Base-by-base conservation (phyloP, 805 yeast species). In the Metschnikowia orientalis region DNA sequence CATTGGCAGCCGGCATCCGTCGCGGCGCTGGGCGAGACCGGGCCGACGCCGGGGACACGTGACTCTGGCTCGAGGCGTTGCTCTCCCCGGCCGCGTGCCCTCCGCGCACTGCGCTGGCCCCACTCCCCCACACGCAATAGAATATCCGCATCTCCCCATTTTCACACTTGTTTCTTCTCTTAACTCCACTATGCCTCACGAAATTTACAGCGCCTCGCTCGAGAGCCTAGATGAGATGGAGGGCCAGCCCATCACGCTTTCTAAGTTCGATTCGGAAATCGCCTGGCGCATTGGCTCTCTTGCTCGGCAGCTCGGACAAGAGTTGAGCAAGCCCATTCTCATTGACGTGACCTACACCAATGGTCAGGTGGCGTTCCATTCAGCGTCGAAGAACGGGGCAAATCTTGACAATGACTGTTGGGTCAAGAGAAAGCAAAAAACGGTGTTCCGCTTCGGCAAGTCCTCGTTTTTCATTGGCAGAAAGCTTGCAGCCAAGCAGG, bases 391-490 rank as follows among this genome's bases (percentile, higher is more conserved):
- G 9, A 42, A 53, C 8, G 71, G 69, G 2, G 53, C 70, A 8
- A 44, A 58, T 8, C 52, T 57, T n/a, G 80, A 74, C 42, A 75
- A 76, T 38, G 81, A 75, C 38, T 44, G 50, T 19, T 76, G 80
- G 79, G 66, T 75, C 18, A 48, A 50, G 17, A 59, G 78, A 45
- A 76, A 76, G 53, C 58, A 57, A 47, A 69, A 57, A 33, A 61
- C 76, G 4, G 77, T 65, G 2, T 45, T 63, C 30, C 63, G 78
- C 47, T 71, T 67, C 40, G 69, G 67, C 14, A 59, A 51, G 30
- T 70, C 79, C 2, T 68, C 75, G 35, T 71, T 63, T 49, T 61
- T 50, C 37, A 58, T 73, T 48, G 76, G 78, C 5, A 57, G 57
- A 28, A 68, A 67, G 45, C 54, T 69, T 36, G 57, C 58, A 15